Percentiles rank a stretch among this genome's conserved stretches.
Evolutionary conservation across 768 basidiomycete species (phyloP).

Genomic region (Podaxis pistillaris): DNA sequence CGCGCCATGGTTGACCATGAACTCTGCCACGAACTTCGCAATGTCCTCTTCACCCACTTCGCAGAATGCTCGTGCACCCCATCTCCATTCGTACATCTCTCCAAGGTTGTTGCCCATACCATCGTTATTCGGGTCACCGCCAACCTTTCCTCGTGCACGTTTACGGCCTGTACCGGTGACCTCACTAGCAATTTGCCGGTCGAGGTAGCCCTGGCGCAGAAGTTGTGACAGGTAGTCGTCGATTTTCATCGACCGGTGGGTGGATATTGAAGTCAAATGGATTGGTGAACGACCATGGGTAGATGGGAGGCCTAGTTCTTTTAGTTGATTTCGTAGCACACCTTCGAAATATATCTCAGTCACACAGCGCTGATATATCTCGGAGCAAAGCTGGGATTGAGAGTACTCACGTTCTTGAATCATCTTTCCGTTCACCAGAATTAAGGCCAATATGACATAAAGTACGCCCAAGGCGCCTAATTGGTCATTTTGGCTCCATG

Average conservation of each 20-base stretch:
- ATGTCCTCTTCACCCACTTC: conserved; percentile 83
- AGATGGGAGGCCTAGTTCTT: conserved; percentile 61
- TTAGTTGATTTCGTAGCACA: conserved; percentile 69
- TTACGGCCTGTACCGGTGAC: conserved; percentile 51
- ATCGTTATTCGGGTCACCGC: conserved; percentile 21
- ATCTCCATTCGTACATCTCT: conserved; percentile 71
- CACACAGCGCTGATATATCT: not conserved
- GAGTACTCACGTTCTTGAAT: conserved; percentile 67
- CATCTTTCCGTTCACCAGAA: conserved; percentile 77
- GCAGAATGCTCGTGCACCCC: conserved; percentile 77
- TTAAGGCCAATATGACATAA: conserved; percentile 77
- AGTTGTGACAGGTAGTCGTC: conserved; percentile 67
- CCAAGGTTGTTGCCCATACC: conserved; percentile 34
- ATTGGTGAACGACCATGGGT: conserved; percentile 37
- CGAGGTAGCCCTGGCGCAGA: conserved; percentile 74
- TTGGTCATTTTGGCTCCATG: conserved; percentile 70
- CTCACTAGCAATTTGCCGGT: conserved; percentile 56
- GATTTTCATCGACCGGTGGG: conserved; percentile 50
- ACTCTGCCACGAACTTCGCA: conserved; percentile 74
- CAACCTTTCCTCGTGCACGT: conserved; percentile 43
- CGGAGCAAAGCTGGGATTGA: not conserved
- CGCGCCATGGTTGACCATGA: conserved; percentile 54
- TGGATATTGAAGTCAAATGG: conserved; percentile 49
- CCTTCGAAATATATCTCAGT: conserved; percentile 37
- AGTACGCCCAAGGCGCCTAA: conserved; percentile 71